Base-by-base conservation (phyloP, 768 basidiomycete genomes). In the Tricholoma flavovirens region DNA sequence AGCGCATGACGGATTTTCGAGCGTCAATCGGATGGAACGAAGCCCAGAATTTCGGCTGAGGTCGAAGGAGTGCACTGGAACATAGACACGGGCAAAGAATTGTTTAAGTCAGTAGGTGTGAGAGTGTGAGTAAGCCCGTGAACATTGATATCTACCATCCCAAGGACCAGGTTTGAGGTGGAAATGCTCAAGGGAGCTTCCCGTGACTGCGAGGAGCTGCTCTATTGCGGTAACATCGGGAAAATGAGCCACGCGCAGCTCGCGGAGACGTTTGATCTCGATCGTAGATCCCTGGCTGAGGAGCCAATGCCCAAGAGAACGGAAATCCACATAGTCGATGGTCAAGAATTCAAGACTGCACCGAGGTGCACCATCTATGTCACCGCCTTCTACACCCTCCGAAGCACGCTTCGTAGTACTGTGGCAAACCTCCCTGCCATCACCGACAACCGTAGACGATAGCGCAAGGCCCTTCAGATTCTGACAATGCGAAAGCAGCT, bases 81-180 rank as follows among this genome's bases (percentile, higher is more conserved):
- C 32, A 24, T 54, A n/a, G 48, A 24, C 40, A 36, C 22, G 43
- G n/a, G 36, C 40, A 36, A 32, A 32, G 21, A 43, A 22, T 53
- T 26, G 33, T 24, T 11, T 19, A 5, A 40, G 36, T 17, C 22
- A 15, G 42, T 10, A 53, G 2, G 12, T 30, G 33, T 17, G 32
- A 33, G 22, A 30, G 15, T 17, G 32, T 22, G 22, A 43, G 32
- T 22, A 32, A 30, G 29, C 46, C 17, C 40, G 30, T 40, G 17
- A 21, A 11, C 11, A 45, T 43, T 35, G 29, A 52, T 22, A 66
- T 67, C 67, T 64, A 75, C 74, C 75, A 59, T 70, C 65, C 69
- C 72, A 76, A 49, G 66, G 61, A 5, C 73, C 75, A 30, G 76
- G 75, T 57, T 78, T 78, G 57, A 78, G 67, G 59, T 77, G 75